These are phyloP conservation scores for Tetrahymena malaccensis DNA, from an alignment of 73 alveolate genomes.

Conservation along the genomic window DNA sequence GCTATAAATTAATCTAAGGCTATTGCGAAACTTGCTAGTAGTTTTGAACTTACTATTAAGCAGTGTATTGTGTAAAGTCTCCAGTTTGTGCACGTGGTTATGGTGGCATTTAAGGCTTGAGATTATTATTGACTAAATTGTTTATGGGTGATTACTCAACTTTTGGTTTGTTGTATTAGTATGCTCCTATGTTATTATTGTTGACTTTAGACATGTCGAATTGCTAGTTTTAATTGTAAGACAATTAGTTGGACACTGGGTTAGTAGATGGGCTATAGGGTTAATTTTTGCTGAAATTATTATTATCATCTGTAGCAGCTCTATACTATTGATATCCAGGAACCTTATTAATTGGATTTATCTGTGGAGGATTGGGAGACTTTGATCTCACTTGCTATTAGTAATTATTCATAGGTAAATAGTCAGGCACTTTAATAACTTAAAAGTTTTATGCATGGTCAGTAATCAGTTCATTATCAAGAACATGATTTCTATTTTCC, in stretches of 20 bases:
- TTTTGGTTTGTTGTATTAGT: not conserved
- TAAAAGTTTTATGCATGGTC: not conserved
- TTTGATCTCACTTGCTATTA: not conserved
- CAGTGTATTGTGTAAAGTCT: not conserved
- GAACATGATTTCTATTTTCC: not conserved
- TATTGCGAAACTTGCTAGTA: not conserved
- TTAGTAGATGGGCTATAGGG: not conserved
- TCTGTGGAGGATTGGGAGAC: not conserved
- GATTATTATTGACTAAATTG: not conserved
- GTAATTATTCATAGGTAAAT: not conserved
- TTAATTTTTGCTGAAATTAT: not conserved
- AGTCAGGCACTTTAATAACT: not conserved
- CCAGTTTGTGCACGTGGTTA: not conserved
- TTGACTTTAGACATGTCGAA: not conserved
- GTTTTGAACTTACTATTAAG: not conserved
- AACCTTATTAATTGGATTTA: not conserved
- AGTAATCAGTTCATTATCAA: not conserved
- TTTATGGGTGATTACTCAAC: not conserved
- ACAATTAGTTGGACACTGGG: not conserved
- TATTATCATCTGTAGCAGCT: not conserved
- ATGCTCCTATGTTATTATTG: not conserved
- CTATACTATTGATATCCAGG: not conserved
- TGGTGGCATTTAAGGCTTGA: not conserved
- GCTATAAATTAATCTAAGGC: not conserved
- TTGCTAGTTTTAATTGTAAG: not conserved